phyloP scores from a whole-genome alignment of 2,329 filamentous ascomycete species.

The Colletotrichum lini region DNA sequence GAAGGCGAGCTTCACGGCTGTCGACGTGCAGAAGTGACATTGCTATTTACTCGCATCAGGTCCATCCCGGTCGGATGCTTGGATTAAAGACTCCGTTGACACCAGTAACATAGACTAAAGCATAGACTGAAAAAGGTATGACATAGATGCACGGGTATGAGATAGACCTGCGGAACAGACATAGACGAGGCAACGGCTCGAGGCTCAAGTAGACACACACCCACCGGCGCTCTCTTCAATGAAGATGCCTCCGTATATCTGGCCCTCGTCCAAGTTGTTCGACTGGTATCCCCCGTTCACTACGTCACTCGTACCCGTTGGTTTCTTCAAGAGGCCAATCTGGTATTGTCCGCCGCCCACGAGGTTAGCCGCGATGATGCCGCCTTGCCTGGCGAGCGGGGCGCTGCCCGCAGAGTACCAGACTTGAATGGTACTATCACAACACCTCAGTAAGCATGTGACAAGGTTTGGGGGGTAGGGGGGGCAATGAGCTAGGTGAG shows the following conservation, averaged over 20 bases:
- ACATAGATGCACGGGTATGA: not conserved
- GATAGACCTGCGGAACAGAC: not conserved
- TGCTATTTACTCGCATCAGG: not conserved
- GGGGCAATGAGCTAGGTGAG: not conserved
- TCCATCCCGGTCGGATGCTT: not conserved
- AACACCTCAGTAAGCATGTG: not conserved
- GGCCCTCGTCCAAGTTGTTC: constrained; percentile 61
- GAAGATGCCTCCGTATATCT: constrained; percentile 66
- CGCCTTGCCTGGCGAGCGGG: constrained; percentile 26
- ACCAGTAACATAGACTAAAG: not conserved
- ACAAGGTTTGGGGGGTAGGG: not conserved
- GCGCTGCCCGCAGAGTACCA: constrained; percentile 40
- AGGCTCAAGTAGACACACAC: constrained; percentile 56
- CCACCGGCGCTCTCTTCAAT: constrained; percentile 61
- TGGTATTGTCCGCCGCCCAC: constrained; percentile 54
- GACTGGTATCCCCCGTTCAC: constrained; percentile 65
- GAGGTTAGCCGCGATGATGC: constrained; percentile 22
- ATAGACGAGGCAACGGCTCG: not conserved
- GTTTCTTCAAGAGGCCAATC: constrained; percentile 72
- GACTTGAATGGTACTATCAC: constrained; percentile 41
- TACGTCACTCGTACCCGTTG: constrained; percentile 65
- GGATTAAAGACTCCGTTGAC: not conserved
- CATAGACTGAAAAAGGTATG: not conserved
- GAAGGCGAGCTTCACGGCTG: constrained; percentile 40
- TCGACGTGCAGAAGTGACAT: constrained; percentile 20